These are phyloP conservation scores for Gaertneriomyces sp. DNA, from an alignment of 192 early-diverging fungal species.

Conservation along the genomic window DNA sequence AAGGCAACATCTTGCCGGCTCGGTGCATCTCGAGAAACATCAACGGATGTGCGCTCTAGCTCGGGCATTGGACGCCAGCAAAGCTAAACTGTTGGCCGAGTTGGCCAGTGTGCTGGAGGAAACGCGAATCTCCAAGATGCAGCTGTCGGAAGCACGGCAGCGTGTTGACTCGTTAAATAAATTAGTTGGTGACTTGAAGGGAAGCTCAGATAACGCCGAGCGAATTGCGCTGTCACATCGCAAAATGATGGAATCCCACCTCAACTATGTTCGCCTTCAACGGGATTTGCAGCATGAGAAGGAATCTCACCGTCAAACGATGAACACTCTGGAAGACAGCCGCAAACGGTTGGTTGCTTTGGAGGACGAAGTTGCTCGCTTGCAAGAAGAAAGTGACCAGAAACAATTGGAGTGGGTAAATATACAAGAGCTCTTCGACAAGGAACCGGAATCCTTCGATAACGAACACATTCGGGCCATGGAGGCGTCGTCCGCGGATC, in stretches of 20 bases:
- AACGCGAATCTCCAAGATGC: constrained; percentile 10
- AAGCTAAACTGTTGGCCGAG: constrained; percentile 20
- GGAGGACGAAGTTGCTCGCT: constrained; percentile 11
- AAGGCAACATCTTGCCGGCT: constrained; percentile 34
- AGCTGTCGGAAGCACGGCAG: constrained; percentile 26
- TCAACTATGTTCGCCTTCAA: constrained; percentile 35
- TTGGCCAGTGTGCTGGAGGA: constrained; percentile 12
- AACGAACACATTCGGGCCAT: constrained; percentile 50
- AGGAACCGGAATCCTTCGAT: constrained; percentile 30
- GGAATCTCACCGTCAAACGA: constrained; percentile 23
- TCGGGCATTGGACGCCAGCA: constrained; percentile 26
- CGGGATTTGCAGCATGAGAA: constrained; percentile 35
- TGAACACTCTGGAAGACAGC: constrained; percentile 28
- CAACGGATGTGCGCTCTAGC: constrained; percentile 36
- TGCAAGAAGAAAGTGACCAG: constrained; percentile 39
- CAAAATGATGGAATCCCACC: constrained; percentile 39
- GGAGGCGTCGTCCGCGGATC: constrained; percentile 35
- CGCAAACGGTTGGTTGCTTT: constrained; percentile 6
- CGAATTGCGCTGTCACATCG: constrained; percentile 47
- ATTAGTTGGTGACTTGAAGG: constrained; percentile 38
- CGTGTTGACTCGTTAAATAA: constrained; percentile 26
- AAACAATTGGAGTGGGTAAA: constrained; percentile 48
- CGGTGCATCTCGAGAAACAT: constrained; percentile 36
- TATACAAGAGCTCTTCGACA: constrained; percentile 45
- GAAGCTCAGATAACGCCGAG: constrained; percentile 17